Percentiles rank a stretch among this genome's conserved stretches.
Evolutionary conservation across 2,329 filamentous ascomycete genomes (phyloP).

Genomic region (Lasiodiplodia hormozganensis): DNA sequence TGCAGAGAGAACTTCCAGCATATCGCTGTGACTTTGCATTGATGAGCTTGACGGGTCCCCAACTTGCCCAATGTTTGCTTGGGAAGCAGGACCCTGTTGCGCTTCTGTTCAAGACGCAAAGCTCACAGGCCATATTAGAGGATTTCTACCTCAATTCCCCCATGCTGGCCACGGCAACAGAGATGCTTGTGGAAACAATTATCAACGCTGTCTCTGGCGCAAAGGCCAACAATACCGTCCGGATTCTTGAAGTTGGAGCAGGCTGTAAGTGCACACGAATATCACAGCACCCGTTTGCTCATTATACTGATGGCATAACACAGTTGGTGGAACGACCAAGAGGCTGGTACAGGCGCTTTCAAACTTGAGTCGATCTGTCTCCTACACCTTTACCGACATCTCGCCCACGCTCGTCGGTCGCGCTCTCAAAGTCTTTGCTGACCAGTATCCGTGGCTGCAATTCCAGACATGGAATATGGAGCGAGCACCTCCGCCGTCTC

Average conservation of each 20-base stretch:
- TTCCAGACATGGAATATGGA: neutral
- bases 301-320: neutral
- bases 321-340: neutral
- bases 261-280: neutral
- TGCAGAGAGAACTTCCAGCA: neutral
- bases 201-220: neutral
- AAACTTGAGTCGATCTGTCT: neutral
- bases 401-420: conserved; percentile 19
- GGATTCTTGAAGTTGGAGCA: neutral
- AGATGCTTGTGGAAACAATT: conserved; percentile 24
- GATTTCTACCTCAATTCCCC: conserved; percentile 34
- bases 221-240: neutral
- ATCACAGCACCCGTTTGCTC: neutral
- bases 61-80: conserved; percentile 32
- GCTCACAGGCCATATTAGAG: conserved; percentile 31
- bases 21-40: neutral
- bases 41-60: neutral
- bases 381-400: conserved; percentile 30
- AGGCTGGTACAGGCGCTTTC: neutral
- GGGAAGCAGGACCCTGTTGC: conserved; percentile 31
- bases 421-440: neutral
- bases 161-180: conserved; percentile 34
- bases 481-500: neutral
- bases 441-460: neutral
- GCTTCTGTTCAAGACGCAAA: conserved; percentile 32